Evolutionary conservation across 208 protist species (phyloP).

Genomic region (Leishmania mexicana): DNA sequence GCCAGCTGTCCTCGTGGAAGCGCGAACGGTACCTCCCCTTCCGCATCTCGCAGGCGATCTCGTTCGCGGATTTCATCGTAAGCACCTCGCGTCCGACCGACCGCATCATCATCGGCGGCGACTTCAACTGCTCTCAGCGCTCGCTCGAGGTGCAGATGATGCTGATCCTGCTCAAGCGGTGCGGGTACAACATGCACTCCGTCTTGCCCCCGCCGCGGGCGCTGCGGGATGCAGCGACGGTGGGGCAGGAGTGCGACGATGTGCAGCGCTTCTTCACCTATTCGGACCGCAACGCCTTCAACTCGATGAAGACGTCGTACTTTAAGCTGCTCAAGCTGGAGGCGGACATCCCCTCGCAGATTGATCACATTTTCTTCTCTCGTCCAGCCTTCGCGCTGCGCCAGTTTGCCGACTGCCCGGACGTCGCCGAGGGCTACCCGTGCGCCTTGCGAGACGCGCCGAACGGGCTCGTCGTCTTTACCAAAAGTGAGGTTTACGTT

Average conservation of each 20-base stretch:
- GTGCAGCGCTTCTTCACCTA: constrained; percentile 60
- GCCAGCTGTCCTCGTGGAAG: constrained; percentile 57
- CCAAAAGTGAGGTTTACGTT: constrained; percentile 51
- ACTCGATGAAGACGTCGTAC: constrained; percentile 72
- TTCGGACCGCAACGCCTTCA: constrained; percentile 79
- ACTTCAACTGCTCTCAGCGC: constrained; percentile 84
- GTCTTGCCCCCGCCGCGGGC: constrained; percentile 52
- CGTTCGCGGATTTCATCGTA: constrained; percentile 73
- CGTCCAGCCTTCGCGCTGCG: constrained; percentile 44
- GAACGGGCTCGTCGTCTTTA: constrained; percentile 81
- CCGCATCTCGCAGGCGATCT: constrained; percentile 81
- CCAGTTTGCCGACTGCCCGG: constrained; percentile 78
- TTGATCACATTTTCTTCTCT: constrained; percentile 88
- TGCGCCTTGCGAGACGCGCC: constrained; percentile 37
- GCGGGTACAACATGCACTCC: constrained; percentile 71
- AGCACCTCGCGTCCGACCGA: constrained; percentile 73
- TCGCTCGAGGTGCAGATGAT: constrained; percentile 86
- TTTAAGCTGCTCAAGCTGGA: constrained; percentile 77
- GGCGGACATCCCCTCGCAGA: constrained; percentile 77
- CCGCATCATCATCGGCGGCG: constrained; percentile 79
- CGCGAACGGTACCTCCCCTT: constrained; percentile 80
- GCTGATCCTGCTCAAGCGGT: constrained; percentile 68
- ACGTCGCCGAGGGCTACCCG: constrained; percentile 47
- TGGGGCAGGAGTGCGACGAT: constrained; percentile 23
- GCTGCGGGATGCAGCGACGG: constrained; percentile 24